Conservation (phyloP, 306 rosid species). For the Malus orientalis region DNA sequence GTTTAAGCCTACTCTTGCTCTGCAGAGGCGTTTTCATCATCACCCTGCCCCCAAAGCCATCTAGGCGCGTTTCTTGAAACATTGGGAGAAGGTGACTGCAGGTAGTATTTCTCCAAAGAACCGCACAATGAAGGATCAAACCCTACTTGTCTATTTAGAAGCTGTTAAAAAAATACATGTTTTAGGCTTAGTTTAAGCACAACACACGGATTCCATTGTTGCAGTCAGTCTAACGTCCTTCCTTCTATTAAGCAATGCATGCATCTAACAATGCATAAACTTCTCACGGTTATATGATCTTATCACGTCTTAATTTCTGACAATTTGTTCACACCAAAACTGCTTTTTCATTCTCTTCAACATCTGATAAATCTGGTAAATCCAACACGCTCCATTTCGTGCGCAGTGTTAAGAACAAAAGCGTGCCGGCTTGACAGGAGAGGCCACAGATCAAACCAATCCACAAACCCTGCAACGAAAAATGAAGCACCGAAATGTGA, state of each 20-base stretch:
- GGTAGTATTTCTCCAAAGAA: no score
- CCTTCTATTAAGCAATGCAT: not conserved
- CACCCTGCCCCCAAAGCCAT: no score
- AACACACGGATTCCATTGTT: not conserved
- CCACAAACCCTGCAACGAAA: slow-evolving; percentile 59
- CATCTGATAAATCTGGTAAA: not conserved
- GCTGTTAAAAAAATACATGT: not conserved
- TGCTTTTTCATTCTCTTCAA: slow-evolving; percentile 1
- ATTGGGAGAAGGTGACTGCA: no score
- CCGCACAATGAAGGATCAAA: no score
- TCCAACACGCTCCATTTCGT: slow-evolving; percentile 40
- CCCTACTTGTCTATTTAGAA: no score
- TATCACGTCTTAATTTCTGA: not conserved
- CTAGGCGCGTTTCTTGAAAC: no score
- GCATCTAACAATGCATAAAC: not conserved
- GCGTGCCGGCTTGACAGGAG: slow-evolving; percentile 40
- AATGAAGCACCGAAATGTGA: not conserved
- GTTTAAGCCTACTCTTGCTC: no score
- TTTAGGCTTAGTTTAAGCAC: not conserved
- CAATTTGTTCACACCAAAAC: not conserved
- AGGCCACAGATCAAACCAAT: slow-evolving; percentile 63
- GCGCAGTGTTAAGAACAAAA: slow-evolving; percentile 28
- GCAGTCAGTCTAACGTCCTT: no score
- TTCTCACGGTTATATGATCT: not conserved
- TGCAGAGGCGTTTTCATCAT: no score